Evolutionary conservation across 164 flowering plant genomes (phyloP).

Genomic region (Nelumbo lutea): DNA sequence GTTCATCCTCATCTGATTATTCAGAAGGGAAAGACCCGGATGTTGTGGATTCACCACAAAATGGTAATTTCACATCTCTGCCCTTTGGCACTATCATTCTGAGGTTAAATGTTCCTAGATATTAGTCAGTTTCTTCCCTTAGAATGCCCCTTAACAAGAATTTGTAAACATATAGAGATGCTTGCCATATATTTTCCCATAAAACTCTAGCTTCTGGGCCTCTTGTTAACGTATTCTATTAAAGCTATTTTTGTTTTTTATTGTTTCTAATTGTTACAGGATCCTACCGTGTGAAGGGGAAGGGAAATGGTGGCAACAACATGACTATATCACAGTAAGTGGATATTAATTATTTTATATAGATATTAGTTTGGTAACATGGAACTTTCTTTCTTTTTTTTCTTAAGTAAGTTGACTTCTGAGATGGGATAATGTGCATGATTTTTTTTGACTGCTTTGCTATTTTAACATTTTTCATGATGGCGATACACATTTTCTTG

Average conservation of each 20-base stretch:
- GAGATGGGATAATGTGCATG: neutral
- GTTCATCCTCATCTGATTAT: constrained; percentile 40
- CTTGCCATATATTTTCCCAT: neutral
- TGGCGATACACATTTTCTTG: neutral
- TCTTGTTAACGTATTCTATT: neutral
- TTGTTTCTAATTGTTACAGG: constrained; percentile 1
- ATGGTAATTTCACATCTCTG: constrained; percentile 27
- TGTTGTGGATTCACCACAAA: constrained; percentile 19
- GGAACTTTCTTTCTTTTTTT: neutral
- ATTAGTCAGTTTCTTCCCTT: neutral
- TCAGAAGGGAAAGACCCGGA: constrained; percentile 36
- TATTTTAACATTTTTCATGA: neutral
- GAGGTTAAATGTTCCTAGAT: neutral
- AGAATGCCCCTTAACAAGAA: too few species aligned
- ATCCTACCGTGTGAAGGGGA: constrained; percentile 7
- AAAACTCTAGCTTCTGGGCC: neutral
- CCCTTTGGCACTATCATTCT: neutral
- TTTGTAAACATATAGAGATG: neutral
- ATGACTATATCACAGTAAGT: constrained; percentile 32
- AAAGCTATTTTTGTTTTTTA: neutral
- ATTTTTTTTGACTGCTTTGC: neutral
- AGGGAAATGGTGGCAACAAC: constrained; percentile 13
- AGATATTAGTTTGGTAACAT: too few species aligned
- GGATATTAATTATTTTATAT: neutral
- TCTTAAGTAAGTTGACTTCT: neutral